These are phyloP conservation scores for Nakaseomyces delphensis DNA, from an alignment of 1,139 yeast species.

Conservation along the genomic window DNA sequence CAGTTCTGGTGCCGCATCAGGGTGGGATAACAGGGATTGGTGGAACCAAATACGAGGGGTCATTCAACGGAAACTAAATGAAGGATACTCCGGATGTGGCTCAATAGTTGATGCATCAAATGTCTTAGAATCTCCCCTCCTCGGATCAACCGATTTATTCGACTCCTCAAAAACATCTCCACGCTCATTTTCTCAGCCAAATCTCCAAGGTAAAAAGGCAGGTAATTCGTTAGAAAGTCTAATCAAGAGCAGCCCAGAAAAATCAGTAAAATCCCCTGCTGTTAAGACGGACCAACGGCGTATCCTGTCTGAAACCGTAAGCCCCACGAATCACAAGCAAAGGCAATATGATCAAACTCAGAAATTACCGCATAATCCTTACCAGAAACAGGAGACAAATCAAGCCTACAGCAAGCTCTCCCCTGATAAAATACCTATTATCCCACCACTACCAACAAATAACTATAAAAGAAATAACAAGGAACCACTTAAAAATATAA, in stretches of 20 bases:
- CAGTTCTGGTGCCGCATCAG: slow-evolving; percentile 32
- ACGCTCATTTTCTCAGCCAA: slow-evolving; percentile 4
- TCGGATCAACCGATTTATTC: slow-evolving; percentile 33
- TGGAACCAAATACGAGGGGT: slow-evolving; percentile 51
- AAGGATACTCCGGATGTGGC: slow-evolving; percentile 84
- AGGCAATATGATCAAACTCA: background rate
- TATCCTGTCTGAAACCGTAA: slow-evolving; percentile 2
- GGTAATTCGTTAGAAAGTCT: background rate
- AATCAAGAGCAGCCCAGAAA: background rate
- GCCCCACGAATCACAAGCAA: background rate
- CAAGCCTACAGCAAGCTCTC: background rate
- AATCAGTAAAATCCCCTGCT: background rate
- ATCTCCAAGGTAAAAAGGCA: background rate
- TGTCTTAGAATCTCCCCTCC: slow-evolving; percentile 42
- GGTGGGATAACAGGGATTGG: slow-evolving; percentile 73
- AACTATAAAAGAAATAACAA: background rate
- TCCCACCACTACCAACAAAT: slow-evolving; percentile 2
- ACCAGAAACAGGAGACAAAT: background rate
- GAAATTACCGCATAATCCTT: background rate
- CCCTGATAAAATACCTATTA: background rate
- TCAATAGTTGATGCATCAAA: slow-evolving; percentile 53
- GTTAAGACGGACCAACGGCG: background rate
- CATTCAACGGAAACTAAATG: slow-evolving; percentile 51
- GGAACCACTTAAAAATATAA: background rate
- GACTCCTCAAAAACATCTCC: slow-evolving; percentile 16